phyloP scores from a whole-genome alignment of 1,284 basidiomycete genomes.

The Heliocybe sulcata region DNA sequence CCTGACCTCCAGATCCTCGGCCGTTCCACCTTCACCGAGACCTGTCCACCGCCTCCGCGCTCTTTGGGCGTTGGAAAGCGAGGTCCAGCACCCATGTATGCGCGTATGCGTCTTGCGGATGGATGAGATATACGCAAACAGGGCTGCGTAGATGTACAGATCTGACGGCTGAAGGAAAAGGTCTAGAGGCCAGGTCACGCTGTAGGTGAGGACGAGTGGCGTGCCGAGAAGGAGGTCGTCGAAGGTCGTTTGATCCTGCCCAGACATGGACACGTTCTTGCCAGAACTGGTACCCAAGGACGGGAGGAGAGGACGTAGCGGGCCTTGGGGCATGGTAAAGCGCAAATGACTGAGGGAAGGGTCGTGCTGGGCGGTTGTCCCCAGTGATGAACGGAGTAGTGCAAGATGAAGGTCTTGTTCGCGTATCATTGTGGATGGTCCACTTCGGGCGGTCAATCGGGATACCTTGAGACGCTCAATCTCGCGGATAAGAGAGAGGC shows the following conservation, averaged over 20 bases:
- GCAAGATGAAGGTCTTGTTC: constrained; percentile 84
- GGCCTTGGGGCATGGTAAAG: constrained; percentile 72
- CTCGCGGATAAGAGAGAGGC: constrained; percentile 73
- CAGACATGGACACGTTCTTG: constrained; percentile 20
- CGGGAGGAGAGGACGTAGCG: constrained; percentile 71
- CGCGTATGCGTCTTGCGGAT: constrained; percentile 77
- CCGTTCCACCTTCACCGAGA: constrained; percentile 78
- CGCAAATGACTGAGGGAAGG: constrained; percentile 60
- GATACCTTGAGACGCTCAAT: constrained; percentile 74
- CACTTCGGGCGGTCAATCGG: constrained; percentile 60
- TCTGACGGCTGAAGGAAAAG: constrained; percentile 79
- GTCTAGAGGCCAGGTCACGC: constrained; percentile 81
- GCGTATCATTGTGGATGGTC: constrained; percentile 67
- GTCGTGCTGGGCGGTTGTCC: constrained; percentile 81
- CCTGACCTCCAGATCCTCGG: constrained; percentile 56
- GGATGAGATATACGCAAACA: constrained; percentile 81
- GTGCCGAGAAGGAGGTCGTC: constrained; percentile 77
- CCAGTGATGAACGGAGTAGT: constrained; percentile 74
- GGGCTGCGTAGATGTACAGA: constrained; percentile 63
- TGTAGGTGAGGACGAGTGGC: constrained; percentile 60
- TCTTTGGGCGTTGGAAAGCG: constrained; percentile 77
- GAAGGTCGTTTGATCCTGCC: constrained; percentile 45
- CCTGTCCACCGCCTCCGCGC: constrained; percentile 80
- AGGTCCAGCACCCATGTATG: constrained; percentile 77
- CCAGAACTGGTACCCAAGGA: constrained; percentile 37